Evolutionary conservation across 768 basidiomycete genomes (phyloP), one percentile per base, ranked within the genome.

Genomic region (Grammothele lineata): DNA sequence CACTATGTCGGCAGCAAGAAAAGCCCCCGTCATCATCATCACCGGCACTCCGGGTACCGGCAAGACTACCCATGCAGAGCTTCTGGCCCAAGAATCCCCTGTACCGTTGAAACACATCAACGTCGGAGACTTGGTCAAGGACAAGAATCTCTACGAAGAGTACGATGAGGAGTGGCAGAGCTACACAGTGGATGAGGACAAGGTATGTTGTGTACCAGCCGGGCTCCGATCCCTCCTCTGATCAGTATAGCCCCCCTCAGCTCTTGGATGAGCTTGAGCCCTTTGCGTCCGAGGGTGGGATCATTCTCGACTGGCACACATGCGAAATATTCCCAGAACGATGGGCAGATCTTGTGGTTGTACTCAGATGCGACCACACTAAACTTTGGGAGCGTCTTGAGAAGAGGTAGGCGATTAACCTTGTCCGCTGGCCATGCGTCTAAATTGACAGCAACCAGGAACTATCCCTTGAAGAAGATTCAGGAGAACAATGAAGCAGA

Each of bases 401-500:
- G 68, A 83, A 84, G 63, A 75, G 96, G 96, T 92, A 43, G 25
- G 14, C 45, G 33, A 3, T 18, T 12, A 3, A 3, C 21, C 42
- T 25, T n/a, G 35, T 19, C 17, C n/a, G 8, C 35, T 32, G 8
- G 15, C 38, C n/a, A n/a, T 23, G 22, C 33, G 12, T 21, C 19
- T 18, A 9, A n/a, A 3, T 25, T n/a, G 19, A 26, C 8, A n/a
- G 17, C 40, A 21, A 17, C 37, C 17, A 45, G 94, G 51, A 77
- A 79, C 8, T 98, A 98, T 62, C 70, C 87, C 1, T 65, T 93
- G 40, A 90, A 90, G 64, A 99, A 99, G 68, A 91, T 99, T 4
- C 88, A 94, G 63, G 96, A 99, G 68, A 99, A 99, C 66, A 94
- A 97, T 65, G 87, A 94, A 60, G 93, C 94, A 11, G 96, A 99